Conservation (phyloP, 2,329 filamentous ascomycete species). For the Fusarium solani-melongenae region DNA sequence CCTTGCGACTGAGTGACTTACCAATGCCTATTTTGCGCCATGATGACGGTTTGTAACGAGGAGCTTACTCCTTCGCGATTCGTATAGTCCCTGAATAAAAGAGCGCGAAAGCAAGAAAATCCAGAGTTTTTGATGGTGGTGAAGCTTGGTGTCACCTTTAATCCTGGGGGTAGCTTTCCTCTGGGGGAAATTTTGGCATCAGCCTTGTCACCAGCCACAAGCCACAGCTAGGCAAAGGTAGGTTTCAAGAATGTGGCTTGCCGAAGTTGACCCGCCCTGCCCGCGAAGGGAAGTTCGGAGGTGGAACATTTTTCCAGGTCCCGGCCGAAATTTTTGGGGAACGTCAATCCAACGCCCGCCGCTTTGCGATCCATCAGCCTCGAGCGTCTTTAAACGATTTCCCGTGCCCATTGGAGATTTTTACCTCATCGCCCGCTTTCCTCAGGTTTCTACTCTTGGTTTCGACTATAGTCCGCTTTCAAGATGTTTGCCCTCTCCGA, state of each 20-base stretch:
- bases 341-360: constrained; percentile 21
- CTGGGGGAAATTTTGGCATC: constrained; percentile 40
- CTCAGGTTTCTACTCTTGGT: not conserved
- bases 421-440: not conserved
- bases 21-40: constrained; percentile 81
- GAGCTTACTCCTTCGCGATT: not conserved
- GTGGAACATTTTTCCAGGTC: constrained; percentile 41
- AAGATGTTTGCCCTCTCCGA: constrained; percentile 82
- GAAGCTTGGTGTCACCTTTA: constrained; percentile 18
- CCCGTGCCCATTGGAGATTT: not conserved
- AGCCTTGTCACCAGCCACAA: constrained; percentile 23
- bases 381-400: constrained; percentile 4
- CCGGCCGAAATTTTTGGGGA: constrained; percentile 41
- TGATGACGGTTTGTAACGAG: constrained; percentile 53
- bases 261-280: constrained; percentile 46
- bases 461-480: constrained; percentile 17
- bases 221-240: constrained; percentile 16
- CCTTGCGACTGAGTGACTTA: constrained; percentile 51
- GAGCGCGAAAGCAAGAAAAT: constrained; percentile 1
- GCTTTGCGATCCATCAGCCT: constrained; percentile 29
- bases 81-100: not conserved
- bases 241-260: constrained; percentile 13
- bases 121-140: not conserved
- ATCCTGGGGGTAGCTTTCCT: constrained; percentile 20
- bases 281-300: constrained; percentile 9